A percentile compares a stretch with the other conserved stretches of the same genome.
phyloP scores from a whole-genome alignment of 2,329 filamentous ascomycete species.

The Talaromyces marneffei region DNA sequence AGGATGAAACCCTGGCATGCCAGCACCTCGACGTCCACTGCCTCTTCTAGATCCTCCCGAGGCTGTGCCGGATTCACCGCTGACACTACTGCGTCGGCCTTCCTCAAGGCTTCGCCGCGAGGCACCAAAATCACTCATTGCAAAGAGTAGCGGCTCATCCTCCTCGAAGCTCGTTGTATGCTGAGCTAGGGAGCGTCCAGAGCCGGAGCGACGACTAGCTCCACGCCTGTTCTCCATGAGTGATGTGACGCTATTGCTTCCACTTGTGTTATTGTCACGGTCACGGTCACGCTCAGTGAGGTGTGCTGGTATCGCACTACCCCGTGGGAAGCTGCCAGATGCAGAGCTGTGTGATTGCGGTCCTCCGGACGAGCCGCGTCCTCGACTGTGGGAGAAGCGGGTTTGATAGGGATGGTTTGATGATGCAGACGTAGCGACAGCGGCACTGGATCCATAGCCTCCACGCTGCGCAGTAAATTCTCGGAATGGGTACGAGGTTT shows the following conservation, averaged over 20 bases:
- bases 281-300: slow-evolving; percentile 33
- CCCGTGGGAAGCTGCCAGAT: slow-evolving; percentile 37
- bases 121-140: slow-evolving; percentile 43
- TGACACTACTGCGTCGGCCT: slow-evolving; percentile 29
- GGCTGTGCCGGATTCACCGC: slow-evolving; percentile 24
- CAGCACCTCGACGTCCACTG: slow-evolving; percentile 31
- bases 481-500: slow-evolving; percentile 17
- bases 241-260: slow-evolving; percentile 36
- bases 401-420: slow-evolving; percentile 34
- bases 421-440: slow-evolving; percentile 25
- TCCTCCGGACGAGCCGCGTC: slow-evolving; percentile 33
- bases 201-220: slow-evolving; percentile 30
- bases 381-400: slow-evolving; percentile 33
- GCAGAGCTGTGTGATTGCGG: slow-evolving; percentile 36
- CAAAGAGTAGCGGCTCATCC: slow-evolving; percentile 42
- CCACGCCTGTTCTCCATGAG: slow-evolving; percentile 32
- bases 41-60: slow-evolving; percentile 29
- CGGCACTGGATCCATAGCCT: slow-evolving; percentile 19
- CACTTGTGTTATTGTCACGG: slow-evolving; percentile 35
- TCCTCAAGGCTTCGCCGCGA: slow-evolving; percentile 41
- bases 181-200: slow-evolving; percentile 27
- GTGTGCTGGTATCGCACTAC: slow-evolving; percentile 27
- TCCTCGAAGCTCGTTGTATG: slow-evolving; percentile 32
- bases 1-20: slow-evolving; percentile 28
- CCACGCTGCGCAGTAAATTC: slow-evolving; percentile 20